phyloP scores from a whole-genome alignment of 176 grass and related monocot species.

The Dendrocalamus sinicus region DNA sequence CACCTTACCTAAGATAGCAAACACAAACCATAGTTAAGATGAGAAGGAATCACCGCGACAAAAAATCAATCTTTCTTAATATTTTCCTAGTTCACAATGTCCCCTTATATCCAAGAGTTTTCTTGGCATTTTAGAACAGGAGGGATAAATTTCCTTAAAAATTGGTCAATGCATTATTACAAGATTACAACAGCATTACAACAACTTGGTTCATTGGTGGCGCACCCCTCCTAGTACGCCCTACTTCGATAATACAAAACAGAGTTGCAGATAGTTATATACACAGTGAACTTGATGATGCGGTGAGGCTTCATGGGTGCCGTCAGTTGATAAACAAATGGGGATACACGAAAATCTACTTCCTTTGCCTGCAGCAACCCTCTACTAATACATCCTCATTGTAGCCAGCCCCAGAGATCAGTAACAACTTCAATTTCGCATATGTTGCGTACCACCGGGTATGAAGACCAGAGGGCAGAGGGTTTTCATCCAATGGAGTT shows the following conservation, averaged over 20 bases:
- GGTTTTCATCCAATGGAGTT: slow-evolving; percentile 9
- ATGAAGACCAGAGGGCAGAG: not conserved
- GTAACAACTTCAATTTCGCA: slow-evolving; percentile 10
- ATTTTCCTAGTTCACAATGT: not conserved
- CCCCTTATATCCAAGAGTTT: not conserved
- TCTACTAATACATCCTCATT: slow-evolving; percentile 28
- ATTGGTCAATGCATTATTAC: slow-evolving; percentile 43
- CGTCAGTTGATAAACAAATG: slow-evolving; percentile 35
- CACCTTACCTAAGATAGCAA: not conserved
- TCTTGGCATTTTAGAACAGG: not conserved
- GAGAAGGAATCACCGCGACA: not conserved
- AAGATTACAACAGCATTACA: slow-evolving; percentile 48
- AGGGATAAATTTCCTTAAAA: slow-evolving; percentile 26
- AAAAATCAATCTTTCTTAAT: not conserved
- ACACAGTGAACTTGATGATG: slow-evolving; percentile 47
- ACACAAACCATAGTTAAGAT: not conserved
- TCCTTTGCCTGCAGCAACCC: slow-evolving; percentile 13
- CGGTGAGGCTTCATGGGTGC: not conserved
- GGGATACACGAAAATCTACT: slow-evolving; percentile 32
- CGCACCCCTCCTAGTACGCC: slow-evolving; percentile 17
- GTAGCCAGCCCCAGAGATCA: not conserved
- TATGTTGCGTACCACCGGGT: slow-evolving; percentile 3
- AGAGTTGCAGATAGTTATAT: slow-evolving; percentile 54
- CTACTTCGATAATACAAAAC: slow-evolving; percentile 44
- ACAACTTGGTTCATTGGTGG: slow-evolving; percentile 30